Conservation (phyloP, 2,329 filamentous ascomycete species). For the Diaporthe helianthi region DNA sequence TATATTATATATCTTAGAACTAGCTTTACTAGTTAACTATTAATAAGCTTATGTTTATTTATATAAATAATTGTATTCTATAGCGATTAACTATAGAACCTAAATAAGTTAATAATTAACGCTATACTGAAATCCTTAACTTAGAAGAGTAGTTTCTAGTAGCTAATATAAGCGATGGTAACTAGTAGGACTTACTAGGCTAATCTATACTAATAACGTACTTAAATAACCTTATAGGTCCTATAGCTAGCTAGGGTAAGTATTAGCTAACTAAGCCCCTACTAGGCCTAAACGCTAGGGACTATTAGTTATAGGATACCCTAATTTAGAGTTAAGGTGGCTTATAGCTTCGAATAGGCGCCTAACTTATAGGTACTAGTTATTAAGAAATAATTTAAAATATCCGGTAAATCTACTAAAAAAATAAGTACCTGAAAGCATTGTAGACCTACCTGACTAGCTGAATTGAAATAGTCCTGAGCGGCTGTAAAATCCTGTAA, state of each 20-base stretch:
- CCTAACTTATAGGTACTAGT: background rate
- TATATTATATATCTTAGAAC: background rate
- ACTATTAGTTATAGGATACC: background rate
- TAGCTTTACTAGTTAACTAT: background rate
- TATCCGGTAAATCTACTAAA: background rate
- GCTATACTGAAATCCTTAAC: background rate
- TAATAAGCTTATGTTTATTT: background rate
- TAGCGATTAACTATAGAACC: background rate
- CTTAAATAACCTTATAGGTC: background rate
- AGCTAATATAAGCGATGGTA: background rate
- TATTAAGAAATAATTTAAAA: background rate
- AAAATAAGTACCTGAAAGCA: background rate
- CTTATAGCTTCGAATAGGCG: background rate
- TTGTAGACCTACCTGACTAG: too few species aligned
- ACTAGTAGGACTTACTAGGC: background rate
- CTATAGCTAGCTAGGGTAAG: background rate
- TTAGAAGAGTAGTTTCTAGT: background rate
- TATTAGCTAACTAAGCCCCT: background rate
- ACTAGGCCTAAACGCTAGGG: too few species aligned
- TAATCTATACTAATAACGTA: background rate
- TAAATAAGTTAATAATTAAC: background rate
- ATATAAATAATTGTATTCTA: background rate
- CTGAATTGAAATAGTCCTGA: too few species aligned
- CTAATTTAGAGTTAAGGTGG: background rate
- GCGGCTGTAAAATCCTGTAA: too few species aligned